Evolutionary conservation across 1,139 yeast genomes (phyloP), one percentile per base, ranked within the genome.

Genomic region (Candida pseudoviswanathii): DNA sequence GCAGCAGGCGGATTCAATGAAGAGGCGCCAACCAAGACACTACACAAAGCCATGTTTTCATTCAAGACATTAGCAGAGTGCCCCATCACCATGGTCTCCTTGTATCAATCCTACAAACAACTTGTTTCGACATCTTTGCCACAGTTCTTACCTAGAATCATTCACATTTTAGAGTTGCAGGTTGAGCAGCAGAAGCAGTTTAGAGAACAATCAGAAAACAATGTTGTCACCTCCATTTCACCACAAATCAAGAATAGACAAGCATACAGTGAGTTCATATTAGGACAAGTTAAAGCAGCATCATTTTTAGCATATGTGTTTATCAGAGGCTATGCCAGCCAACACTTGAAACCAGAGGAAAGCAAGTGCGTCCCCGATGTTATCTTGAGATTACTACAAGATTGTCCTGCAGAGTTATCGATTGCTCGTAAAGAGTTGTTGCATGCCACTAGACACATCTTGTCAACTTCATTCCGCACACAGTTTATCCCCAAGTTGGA

Each of bases 231-330:
- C 1, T 72, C 78, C 5, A 71, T 76, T 33, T 73, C 78, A 31
- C 88, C 95, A 1, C 80, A 82, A n/a, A 86, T 94, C 54, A 81
- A 80, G 50, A 89, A 89, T 62, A 79, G 96, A 58, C 78, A 84
- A 21, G 86, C 89, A 0, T 94, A 86, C 67, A 89, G 95, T 53
- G 99, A 95, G 58, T 89, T 94, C 61, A 85, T 94, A 21, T 73
- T 89, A 39, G 95, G 97, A n/a, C 99, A 95, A 67, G 97, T 95
- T 38, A 95, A 95, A 65, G 96, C 98, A 1, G 95, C 96, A 48
- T 90, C 97, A 0, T 94, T 95, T 58, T 74, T 95, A 61, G 98
- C 99, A 0, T 95, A 92, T 65, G 91, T 92, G 1, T 85, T 86
- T 56, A 85, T 95, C 40, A 80, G 98, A 57, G 94, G 96, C 6